phyloP scores from a whole-genome alignment of 169 alveolate species.

The Eimeria tenella region DNA sequence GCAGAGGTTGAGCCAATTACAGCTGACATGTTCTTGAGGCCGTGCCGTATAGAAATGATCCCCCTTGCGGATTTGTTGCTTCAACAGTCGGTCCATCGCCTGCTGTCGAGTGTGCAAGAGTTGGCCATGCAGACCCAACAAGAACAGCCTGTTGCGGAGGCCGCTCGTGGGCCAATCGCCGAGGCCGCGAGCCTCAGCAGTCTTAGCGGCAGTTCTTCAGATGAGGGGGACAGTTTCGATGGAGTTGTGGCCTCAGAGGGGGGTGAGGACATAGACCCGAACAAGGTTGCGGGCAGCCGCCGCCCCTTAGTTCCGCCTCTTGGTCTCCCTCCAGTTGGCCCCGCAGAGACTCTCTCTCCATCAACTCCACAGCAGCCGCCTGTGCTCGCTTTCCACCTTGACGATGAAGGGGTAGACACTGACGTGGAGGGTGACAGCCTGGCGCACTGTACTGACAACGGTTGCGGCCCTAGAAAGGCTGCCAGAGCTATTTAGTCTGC shows the following conservation, averaged over 20 bases:
- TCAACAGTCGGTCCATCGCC: slow-evolving; percentile 46
- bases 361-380: slow-evolving; percentile 9
- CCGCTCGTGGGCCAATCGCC: background rate
- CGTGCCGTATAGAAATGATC: slow-evolving; percentile 10
- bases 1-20: background rate
- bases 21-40: slow-evolving; percentile 26
- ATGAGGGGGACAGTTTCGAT: slow-evolving; percentile 25
- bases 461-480: background rate
- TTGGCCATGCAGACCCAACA: background rate
- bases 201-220: slow-evolving; percentile 13
- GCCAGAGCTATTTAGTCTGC: background rate
- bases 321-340: background rate
- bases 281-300: background rate
- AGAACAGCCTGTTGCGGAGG: background rate
- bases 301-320: slow-evolving; percentile 47
- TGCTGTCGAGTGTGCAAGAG: slow-evolving; percentile 27
- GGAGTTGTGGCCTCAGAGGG: slow-evolving; percentile 54
- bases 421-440: slow-evolving; percentile 10
- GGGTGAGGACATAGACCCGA: background rate
- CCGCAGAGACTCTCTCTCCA: background rate
- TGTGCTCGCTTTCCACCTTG: background rate
- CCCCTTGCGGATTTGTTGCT: slow-evolving; percentile 48
- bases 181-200: background rate
- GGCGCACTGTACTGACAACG: background rate
- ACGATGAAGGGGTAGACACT: slow-evolving; percentile 36